Evolutionary conservation across 2,329 filamentous ascomycete species (phyloP).

Genomic region (Pseudogymnoascus sp.): DNA sequence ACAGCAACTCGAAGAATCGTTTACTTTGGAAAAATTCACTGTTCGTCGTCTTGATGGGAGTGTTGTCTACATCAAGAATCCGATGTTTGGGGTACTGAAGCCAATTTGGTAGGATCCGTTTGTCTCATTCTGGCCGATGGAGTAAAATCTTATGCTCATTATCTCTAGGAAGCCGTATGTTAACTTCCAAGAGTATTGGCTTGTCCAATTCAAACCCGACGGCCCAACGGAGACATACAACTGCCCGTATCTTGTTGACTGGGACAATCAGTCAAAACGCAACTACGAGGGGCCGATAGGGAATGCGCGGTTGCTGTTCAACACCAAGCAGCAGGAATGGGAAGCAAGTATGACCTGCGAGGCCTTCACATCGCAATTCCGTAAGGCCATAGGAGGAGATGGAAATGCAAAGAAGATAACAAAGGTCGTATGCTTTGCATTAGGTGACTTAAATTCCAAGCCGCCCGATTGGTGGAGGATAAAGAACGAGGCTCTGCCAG

Average conservation of each 20-base stretch:
- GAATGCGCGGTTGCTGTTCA: slow-evolving; percentile 15
- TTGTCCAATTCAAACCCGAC: slow-evolving; percentile 15
- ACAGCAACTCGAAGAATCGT: slow-evolving; percentile 19
- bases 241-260: slow-evolving; percentile 25
- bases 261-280: slow-evolving; percentile 18
- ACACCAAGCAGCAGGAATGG: slow-evolving; percentile 16
- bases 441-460: slow-evolving; percentile 21
- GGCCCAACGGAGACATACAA: slow-evolving; percentile 19
- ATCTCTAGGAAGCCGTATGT: slow-evolving; percentile 18
- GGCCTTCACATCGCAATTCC: slow-evolving; percentile 17
- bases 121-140: background rate
- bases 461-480: slow-evolving; percentile 18
- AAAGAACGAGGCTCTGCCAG: slow-evolving; percentile 13
- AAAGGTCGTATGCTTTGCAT: slow-evolving; percentile 23
- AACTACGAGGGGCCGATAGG: slow-evolving; percentile 16
- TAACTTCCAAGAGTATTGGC: slow-evolving; percentile 23
- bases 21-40: slow-evolving; percentile 19
- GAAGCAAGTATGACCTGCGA: slow-evolving; percentile 18
- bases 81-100: slow-evolving; percentile 17
- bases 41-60: slow-evolving; percentile 22
- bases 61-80: slow-evolving; percentile 20
- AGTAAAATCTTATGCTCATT: slow-evolving; percentile 9
- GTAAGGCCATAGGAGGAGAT: slow-evolving; percentile 12
- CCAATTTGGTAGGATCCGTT: slow-evolving; percentile 19
- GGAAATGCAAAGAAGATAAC: slow-evolving; percentile 16